Evolutionary conservation across 1,284 basidiomycete species (phyloP).

Genomic region (Moesziomyces antarcticus): DNA sequence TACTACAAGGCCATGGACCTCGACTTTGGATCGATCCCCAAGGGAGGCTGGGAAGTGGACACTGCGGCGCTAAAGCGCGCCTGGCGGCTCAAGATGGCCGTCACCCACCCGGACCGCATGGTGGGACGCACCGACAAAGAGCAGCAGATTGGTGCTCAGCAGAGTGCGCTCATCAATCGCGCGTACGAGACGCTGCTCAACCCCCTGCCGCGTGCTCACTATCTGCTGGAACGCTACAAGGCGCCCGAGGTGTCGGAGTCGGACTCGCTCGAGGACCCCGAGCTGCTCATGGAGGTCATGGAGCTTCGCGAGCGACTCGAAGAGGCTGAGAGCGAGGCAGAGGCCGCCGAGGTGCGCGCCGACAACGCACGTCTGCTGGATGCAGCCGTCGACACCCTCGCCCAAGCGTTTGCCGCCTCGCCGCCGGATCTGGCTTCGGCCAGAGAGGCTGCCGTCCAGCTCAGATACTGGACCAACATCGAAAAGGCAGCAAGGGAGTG

Average conservation of each 20-base stretch:
- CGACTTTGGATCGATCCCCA: conserved; percentile 31
- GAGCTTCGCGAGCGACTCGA: conserved; percentile 61
- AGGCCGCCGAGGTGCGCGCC: conserved; percentile 51
- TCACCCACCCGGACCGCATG: conserved; percentile 64
- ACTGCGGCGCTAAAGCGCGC: conserved; percentile 48
- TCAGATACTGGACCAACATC: conserved; percentile 66
- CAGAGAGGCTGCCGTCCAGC: conserved; percentile 47
- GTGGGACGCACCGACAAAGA: conserved; percentile 53
- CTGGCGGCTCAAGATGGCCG: conserved; percentile 61
- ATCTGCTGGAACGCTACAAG: conserved; percentile 51
- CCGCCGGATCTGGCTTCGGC: conserved; percentile 50
- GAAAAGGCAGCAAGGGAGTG: conserved; percentile 63
- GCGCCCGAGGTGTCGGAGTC: conserved; percentile 44
- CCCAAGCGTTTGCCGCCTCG: conserved; percentile 37
- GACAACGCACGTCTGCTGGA: conserved; percentile 46
- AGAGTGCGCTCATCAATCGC: conserved; percentile 62
- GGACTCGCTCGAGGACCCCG: conserved; percentile 59
- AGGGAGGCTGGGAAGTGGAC: conserved; percentile 59
- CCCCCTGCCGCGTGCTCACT: conserved; percentile 58
- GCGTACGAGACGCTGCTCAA: conserved; percentile 64
- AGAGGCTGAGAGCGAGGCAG: conserved; percentile 51
- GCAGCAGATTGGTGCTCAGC: conserved; percentile 60
- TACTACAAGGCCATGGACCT: conserved; percentile 59
- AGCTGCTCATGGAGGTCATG: conserved; percentile 65
- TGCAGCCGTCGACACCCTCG: conserved; percentile 37